Evolutionary conservation across 768 basidiomycete species (phyloP).

Genomic region (Termitomyces titanicus): DNA sequence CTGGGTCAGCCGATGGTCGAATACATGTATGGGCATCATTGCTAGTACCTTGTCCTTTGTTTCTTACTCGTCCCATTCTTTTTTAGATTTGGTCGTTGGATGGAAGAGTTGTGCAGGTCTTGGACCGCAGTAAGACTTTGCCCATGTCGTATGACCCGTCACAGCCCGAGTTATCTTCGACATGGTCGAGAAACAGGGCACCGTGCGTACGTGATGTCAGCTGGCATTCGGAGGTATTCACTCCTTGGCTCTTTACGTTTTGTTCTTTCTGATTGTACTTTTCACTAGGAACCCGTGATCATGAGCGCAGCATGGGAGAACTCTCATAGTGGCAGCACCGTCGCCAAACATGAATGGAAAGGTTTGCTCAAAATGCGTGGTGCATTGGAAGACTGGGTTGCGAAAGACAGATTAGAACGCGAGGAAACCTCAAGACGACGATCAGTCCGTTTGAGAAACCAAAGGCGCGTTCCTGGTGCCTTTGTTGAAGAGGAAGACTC

Average conservation of each 20-base stretch:
- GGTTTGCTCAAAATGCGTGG: slow-evolving; percentile 72
- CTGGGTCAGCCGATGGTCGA: slow-evolving; percentile 82
- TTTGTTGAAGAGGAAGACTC: slow-evolving; percentile 11
- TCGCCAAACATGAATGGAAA: slow-evolving; percentile 97
- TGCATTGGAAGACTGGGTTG: slow-evolving; percentile 71
- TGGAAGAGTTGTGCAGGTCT: slow-evolving; percentile 75
- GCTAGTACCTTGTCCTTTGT: slow-evolving; percentile 1
- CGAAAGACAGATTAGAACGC: slow-evolving; percentile 37
- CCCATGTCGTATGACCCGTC: slow-evolving; percentile 76
- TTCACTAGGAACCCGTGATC: slow-evolving; percentile 71
- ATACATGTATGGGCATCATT: slow-evolving; percentile 64
- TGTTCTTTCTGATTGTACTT: not conserved
- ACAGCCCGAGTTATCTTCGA: slow-evolving; percentile 41
- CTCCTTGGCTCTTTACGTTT: not conserved
- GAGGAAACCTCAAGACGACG: slow-evolving; percentile 18
- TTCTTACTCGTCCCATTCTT: not conserved
- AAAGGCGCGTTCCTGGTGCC: slow-evolving; percentile 18
- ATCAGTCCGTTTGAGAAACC: slow-evolving; percentile 19
- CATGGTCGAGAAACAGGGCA: slow-evolving; percentile 22
- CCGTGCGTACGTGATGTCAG: slow-evolving; percentile 89
- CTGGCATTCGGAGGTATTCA: slow-evolving; percentile 80
- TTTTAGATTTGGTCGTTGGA: slow-evolving; percentile 94
- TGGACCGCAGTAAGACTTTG: slow-evolving; percentile 74
- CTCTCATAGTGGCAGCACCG: slow-evolving; percentile 59
- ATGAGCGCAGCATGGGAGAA: slow-evolving; percentile 92